These are phyloP conservation scores for Aureobasidium vineae DNA, from an alignment of 2,329 filamentous ascomycete genomes.

Conservation along the genomic window DNA sequence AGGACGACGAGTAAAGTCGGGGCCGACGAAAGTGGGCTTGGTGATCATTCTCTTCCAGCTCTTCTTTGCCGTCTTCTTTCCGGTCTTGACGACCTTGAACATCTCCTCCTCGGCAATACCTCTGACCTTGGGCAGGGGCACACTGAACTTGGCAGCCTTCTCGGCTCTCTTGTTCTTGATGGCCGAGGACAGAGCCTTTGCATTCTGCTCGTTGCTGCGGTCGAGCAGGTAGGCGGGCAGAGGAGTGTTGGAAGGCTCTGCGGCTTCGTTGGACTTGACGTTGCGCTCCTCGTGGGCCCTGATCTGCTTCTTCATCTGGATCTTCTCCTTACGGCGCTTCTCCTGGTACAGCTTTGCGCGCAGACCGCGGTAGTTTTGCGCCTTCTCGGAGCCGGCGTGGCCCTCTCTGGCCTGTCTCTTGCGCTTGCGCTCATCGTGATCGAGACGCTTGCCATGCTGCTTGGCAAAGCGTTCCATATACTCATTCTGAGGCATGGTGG, in stretches of 20 bases:
- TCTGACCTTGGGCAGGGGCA: constrained; percentile 89
- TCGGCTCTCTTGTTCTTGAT: constrained; percentile 96
- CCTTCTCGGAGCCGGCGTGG: constrained; percentile 83
- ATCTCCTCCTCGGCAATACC: constrained; percentile 94
- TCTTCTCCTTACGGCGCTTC: constrained; percentile 95
- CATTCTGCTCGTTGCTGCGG: constrained; percentile 65
- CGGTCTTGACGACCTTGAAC: constrained; percentile 95
- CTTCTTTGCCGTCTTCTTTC: constrained; percentile 91
- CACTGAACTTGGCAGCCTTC: constrained; percentile 89
- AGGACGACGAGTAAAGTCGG: constrained; percentile 83
- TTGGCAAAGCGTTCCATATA: constrained; percentile 73
- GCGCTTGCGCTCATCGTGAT: constrained; percentile 83
- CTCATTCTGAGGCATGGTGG: constrained; percentile 72
- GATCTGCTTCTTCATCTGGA: constrained; percentile 94
- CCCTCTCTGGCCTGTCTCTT: constrained; percentile 86
- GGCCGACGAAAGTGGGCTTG: constrained; percentile 83
- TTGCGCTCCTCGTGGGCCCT: constrained; percentile 94
- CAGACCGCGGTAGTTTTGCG: constrained; percentile 88
- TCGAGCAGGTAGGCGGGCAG: constrained; percentile 93
- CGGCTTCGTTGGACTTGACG: constrained; percentile 77
- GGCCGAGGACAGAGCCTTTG: constrained; percentile 73
- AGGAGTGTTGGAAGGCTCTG: constrained; percentile 75
- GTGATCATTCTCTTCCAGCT: constrained; percentile 68
- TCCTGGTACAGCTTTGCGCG: constrained; percentile 91
- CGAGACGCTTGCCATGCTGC: constrained; percentile 57